Evolutionary conservation across 148 eudicot genomes (phyloP).

Genomic region (Mesembryanthemum crystallinum): DNA sequence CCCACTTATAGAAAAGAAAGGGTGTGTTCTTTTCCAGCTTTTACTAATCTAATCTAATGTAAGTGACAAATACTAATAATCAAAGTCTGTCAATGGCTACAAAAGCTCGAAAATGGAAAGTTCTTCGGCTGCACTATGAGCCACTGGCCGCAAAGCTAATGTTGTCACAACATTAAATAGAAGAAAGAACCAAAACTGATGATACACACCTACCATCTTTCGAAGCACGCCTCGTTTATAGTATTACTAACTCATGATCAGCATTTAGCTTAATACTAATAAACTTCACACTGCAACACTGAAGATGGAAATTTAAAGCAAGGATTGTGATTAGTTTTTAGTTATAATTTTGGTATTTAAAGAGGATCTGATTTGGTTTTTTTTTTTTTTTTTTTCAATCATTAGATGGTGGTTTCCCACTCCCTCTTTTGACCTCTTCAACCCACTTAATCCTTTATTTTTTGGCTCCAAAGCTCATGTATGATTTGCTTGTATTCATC

Average conservation of each 20-base stretch:
- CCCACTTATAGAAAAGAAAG: constrained; percentile 1
- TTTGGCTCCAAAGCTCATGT: background rate
- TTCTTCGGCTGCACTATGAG: background rate
- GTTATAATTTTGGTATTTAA: background rate
- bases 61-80: background rate
- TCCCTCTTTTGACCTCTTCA: background rate
- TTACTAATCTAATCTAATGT: background rate
- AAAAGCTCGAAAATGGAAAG: constrained; percentile 13
- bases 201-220: constrained; percentile 8
- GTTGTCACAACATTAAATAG: background rate
- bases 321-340: background rate
- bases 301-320: background rate
- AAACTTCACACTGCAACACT: constrained; percentile 1
- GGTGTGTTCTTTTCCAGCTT: background rate
- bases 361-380: constrained; percentile 1
- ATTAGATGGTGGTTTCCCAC: constrained; percentile 20
- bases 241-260: background rate
- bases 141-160: constrained; percentile 8
- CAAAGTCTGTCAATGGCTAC: background rate
- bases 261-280: background rate
- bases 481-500: too few relatives aligned
- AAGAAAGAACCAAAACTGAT: background rate
- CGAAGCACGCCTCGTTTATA: background rate
- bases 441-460: too few relatives aligned
- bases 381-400: background rate